These are phyloP conservation scores for Rhinocladiella mackenziei DNA, from an alignment of 2,329 filamentous ascomycete species.

Conservation along the genomic window DNA sequence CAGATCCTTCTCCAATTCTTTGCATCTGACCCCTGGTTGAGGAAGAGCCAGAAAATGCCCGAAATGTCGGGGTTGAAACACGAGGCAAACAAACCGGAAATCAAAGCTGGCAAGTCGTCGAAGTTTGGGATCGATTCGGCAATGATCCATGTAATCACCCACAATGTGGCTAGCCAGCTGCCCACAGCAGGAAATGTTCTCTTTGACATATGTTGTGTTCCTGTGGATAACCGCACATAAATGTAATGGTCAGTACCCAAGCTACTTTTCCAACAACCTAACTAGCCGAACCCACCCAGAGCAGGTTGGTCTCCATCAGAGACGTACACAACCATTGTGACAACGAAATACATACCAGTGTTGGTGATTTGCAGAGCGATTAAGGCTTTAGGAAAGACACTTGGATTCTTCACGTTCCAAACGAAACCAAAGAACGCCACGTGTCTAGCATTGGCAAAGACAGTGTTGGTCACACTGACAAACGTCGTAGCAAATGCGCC, in stretches of 20 bases:
- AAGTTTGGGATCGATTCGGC: slow-evolving; percentile 68
- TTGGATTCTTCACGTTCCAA: slow-evolving; percentile 59
- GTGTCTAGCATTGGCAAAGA: slow-evolving; percentile 66
- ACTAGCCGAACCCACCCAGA: slow-evolving; percentile 62
- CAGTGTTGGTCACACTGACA: slow-evolving; percentile 62
- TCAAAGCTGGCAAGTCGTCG: slow-evolving; percentile 61
- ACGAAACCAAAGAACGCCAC: slow-evolving; percentile 67
- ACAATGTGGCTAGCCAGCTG: slow-evolving; percentile 57
- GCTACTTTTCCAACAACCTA: slow-evolving; percentile 58
- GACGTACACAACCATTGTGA: slow-evolving; percentile 64
- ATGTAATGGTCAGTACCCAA: slow-evolving; percentile 66
- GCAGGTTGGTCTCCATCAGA: slow-evolving; percentile 60
- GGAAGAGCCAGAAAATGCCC: slow-evolving; percentile 38
- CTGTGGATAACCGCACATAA: slow-evolving; percentile 60
- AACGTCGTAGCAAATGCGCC: slow-evolving; percentile 55
- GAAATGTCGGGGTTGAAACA: slow-evolving; percentile 57
- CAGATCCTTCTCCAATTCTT: slow-evolving; percentile 32
- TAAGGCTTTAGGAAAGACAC: slow-evolving; percentile 60
- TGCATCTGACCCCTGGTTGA: slow-evolving; percentile 35
- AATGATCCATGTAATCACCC: slow-evolving; percentile 63
- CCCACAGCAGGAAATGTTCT: slow-evolving; percentile 50
- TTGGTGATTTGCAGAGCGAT: slow-evolving; percentile 57
- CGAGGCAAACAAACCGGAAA: slow-evolving; percentile 60
- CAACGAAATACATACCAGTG: slow-evolving; percentile 60
- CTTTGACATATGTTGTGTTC: slow-evolving; percentile 54